phyloP scores from a whole-genome alignment of 2,329 filamentous ascomycete genomes.

The Diaporthe destruens region DNA sequence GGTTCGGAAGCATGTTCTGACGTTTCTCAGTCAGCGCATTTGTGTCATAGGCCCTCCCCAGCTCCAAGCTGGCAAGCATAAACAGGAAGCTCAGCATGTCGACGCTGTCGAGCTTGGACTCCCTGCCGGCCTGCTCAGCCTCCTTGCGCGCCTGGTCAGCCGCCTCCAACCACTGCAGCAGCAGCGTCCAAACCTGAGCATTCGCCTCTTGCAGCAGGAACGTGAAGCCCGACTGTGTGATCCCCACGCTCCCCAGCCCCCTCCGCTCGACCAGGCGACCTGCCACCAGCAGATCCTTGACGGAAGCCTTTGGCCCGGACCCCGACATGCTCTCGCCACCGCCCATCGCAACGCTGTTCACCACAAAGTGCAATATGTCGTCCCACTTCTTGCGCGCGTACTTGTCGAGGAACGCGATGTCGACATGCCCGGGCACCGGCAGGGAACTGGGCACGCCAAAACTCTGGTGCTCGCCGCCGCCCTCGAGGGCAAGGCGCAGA shows the following conservation, averaged over 20 bases:
- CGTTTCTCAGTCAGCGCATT: slow-evolving; percentile 85
- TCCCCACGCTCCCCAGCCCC: slow-evolving; percentile 68
- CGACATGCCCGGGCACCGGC: slow-evolving; percentile 72
- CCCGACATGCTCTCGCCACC: slow-evolving; percentile 60
- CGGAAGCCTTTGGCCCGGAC: slow-evolving; percentile 77
- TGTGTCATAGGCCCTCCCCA: slow-evolving; percentile 92
- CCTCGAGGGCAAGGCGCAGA: slow-evolving; percentile 87
- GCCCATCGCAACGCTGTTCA: slow-evolving; percentile 76
- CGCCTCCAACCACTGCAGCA: slow-evolving; percentile 93
- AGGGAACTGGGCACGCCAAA: slow-evolving; percentile 88
- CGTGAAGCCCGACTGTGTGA: slow-evolving; percentile 93
- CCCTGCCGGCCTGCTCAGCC: slow-evolving; percentile 51
- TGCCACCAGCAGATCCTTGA: slow-evolving; percentile 84
- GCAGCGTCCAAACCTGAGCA: slow-evolving; percentile 94
- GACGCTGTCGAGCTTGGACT: slow-evolving; percentile 83
- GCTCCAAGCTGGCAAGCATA: slow-evolving; percentile 91
- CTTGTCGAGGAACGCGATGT: slow-evolving; percentile 80
- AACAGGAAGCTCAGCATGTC: slow-evolving; percentile 98
- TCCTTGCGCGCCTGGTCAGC: slow-evolving; percentile 68
- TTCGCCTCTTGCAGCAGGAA: slow-evolving; percentile 96
- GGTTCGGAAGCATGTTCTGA: slow-evolving; percentile 87
- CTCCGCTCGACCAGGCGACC: slow-evolving; percentile 81
- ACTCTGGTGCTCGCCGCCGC: slow-evolving; percentile 85
- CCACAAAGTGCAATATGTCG: slow-evolving; percentile 94
- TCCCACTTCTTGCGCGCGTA: slow-evolving; percentile 95